Evolutionary conservation across 345 rosid species (phyloP).

Genomic region (Bruguiera sexangula): DNA sequence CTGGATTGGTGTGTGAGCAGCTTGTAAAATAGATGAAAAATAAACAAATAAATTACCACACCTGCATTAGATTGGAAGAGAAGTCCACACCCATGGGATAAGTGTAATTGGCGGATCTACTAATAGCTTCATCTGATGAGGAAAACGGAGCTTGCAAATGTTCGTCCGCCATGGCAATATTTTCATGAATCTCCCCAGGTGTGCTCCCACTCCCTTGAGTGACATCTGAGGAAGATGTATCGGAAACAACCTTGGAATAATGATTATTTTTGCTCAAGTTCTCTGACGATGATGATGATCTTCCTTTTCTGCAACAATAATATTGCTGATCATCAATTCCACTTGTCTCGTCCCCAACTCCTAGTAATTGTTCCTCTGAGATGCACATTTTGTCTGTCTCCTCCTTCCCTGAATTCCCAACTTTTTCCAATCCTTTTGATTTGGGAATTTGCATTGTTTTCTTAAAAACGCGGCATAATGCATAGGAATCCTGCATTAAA

Average conservation of each 20-base stretch:
- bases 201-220: slow-evolving; percentile 14
- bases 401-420: slow-evolving; percentile 14
- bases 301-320: slow-evolving; percentile 11
- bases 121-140: slow-evolving; percentile 58
- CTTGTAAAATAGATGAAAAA: not conserved
- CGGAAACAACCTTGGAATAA: slow-evolving; percentile 34
- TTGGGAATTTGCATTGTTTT: slow-evolving; percentile 52
- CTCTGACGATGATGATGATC: slow-evolving; percentile 30
- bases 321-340: slow-evolving; percentile 4
- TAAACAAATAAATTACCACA: not conserved
- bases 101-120: slow-evolving; percentile 21
- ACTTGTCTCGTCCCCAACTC: slow-evolving; percentile 15
- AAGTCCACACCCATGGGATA: slow-evolving; percentile 35
- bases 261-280: slow-evolving; percentile 22
- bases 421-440: slow-evolving; percentile 22
- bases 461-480: slow-evolving; percentile 72
- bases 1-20: not conserved
- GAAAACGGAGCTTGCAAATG: slow-evolving; percentile 12
- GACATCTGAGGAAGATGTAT: slow-evolving; percentile 40
- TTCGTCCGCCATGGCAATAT: too few species aligned
- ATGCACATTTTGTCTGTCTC: slow-evolving; percentile 6
- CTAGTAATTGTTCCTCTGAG: slow-evolving; percentile 17
- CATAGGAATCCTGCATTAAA: slow-evolving; percentile 55
- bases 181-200: too few species aligned
- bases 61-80: slow-evolving; percentile 49